Evolutionary conservation across 805 yeast species (phyloP).

Genomic region (Diddensiella transvaalensis): DNA sequence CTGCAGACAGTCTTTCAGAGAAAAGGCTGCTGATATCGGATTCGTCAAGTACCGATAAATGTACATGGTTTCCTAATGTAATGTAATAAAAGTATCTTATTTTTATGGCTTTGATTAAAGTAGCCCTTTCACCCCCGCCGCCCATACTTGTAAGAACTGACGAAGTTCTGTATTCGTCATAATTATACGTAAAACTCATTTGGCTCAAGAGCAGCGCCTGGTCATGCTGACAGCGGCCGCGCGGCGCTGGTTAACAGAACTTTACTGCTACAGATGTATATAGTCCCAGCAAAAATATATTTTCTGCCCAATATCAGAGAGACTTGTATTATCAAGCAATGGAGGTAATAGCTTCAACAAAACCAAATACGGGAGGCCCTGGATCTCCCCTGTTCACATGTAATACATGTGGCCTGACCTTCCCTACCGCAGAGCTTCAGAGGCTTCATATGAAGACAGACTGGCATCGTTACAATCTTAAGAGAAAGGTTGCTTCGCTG

Average conservation of each 20-base stretch:
- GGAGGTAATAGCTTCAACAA: constrained; percentile 16
- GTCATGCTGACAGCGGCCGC: no score
- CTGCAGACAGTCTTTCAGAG: constrained; percentile 99
- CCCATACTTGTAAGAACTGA: no score
- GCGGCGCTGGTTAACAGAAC: neutral
- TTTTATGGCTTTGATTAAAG: no score
- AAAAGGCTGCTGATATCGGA: constrained; percentile 98
- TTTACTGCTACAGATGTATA: neutral
- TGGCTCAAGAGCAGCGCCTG: no score
- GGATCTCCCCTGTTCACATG: constrained; percentile 56
- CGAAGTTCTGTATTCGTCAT: neutral
- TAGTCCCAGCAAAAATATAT: neutral
- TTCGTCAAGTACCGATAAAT: constrained; percentile 96
- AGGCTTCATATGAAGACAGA: constrained; percentile 94
- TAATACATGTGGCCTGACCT: constrained; percentile 81
- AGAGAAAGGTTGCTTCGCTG: constrained; percentile 83
- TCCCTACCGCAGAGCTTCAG: constrained; percentile 79
- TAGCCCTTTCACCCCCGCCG: no score
- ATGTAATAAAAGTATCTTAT: neutral
- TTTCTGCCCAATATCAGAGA: neutral
- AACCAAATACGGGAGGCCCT: constrained; percentile 18
- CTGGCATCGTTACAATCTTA: constrained; percentile 96
- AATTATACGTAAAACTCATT: no score
- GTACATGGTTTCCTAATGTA: neutral
- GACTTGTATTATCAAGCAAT: constrained; percentile 8